These are phyloP conservation scores for Cylindricascospora bacillispora DNA, from an alignment of 1,139 yeast species.

Conservation along the genomic window DNA sequence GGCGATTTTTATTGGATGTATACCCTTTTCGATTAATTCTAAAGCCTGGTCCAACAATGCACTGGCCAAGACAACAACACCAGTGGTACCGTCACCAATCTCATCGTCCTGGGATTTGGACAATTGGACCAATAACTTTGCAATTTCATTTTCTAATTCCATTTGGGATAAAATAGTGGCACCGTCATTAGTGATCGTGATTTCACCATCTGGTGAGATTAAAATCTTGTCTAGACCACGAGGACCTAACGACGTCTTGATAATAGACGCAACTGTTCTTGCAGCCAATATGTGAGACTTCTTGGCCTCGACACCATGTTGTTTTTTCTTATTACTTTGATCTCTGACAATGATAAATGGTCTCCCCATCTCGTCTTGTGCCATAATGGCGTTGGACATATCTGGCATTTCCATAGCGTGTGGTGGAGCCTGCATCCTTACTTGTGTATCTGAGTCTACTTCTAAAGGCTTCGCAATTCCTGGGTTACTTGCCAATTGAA, in stretches of 20 bases:
- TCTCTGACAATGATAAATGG: conserved; percentile 96
- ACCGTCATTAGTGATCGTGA: conserved; percentile 96
- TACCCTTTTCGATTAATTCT: conserved; percentile 90
- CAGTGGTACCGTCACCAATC: conserved; percentile 99
- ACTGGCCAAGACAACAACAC: conserved; percentile 93
- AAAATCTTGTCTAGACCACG: conserved; percentile 96
- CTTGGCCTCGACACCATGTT: conserved; percentile 90
- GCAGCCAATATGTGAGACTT: conserved; percentile 94
- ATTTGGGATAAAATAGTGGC: conserved; percentile 92
- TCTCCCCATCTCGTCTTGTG: conserved; percentile 98
- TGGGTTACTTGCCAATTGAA: no score
- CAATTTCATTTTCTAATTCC: conserved; percentile 94
- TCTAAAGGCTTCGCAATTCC: no score
- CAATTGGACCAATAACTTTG: conserved; percentile 85
- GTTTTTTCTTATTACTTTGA: conserved; percentile 86
- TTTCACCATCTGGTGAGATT: conserved; percentile 90
- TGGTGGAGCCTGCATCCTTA: conserved; percentile 23
- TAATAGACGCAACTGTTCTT: conserved; percentile 84
- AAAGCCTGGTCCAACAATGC: conserved; percentile 89
- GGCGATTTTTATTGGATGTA: conserved; percentile 93
- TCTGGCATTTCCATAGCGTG: conserved; percentile 72
- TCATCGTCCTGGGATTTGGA: conserved; percentile 97
- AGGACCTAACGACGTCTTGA: conserved; percentile 90
- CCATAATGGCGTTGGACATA: conserved; percentile 93
- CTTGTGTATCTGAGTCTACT: no score